These are phyloP conservation scores for Bonnemaisonia californica DNA, from an alignment of 31 red algal species.

Conservation along the genomic window DNA sequence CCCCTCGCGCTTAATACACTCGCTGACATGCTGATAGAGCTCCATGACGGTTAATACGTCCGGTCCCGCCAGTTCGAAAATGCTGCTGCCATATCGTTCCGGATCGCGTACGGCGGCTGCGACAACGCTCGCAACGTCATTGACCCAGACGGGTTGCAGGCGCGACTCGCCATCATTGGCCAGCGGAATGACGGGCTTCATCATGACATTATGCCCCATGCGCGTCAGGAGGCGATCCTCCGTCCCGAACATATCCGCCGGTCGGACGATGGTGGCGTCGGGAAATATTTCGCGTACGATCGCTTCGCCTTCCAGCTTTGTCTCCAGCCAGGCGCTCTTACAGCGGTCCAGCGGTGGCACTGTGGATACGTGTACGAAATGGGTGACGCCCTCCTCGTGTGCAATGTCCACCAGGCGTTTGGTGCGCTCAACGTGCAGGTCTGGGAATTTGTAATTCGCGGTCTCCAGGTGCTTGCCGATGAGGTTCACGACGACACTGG, in stretches of 20 bases:
- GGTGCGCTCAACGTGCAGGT: conserved; percentile 70
- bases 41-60: conserved; percentile 66
- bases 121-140: conserved; percentile 92
- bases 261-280: conserved; percentile 86
- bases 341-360: conserved; percentile 25
- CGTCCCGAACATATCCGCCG: conserved; percentile 90
- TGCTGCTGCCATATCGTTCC: conserved; percentile 69
- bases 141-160: conserved; percentile 94
- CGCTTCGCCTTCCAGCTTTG: conserved; percentile 82
- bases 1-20: conserved; percentile 49
- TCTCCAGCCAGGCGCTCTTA: conserved; percentile 63
- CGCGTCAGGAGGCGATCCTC: conserved; percentile 90
- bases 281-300: conserved; percentile 78
- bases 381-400: conserved; percentile 59
- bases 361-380: conserved; percentile 85
- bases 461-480: conserved; percentile 94
- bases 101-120: conserved; percentile 79
- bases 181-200: conserved; percentile 35
- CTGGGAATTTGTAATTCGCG: conserved; percentile 74
- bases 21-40: conserved; percentile 65
- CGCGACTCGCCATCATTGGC: conserved; percentile 61
- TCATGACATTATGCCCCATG: conserved; percentile 59
- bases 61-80: conserved; percentile 86
- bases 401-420: conserved; percentile 71
- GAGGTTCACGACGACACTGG: conserved; percentile 91